phyloP scores from a whole-genome alignment of 2,329 filamentous ascomycete species.

The Pochonia chlamydosporia region DNA sequence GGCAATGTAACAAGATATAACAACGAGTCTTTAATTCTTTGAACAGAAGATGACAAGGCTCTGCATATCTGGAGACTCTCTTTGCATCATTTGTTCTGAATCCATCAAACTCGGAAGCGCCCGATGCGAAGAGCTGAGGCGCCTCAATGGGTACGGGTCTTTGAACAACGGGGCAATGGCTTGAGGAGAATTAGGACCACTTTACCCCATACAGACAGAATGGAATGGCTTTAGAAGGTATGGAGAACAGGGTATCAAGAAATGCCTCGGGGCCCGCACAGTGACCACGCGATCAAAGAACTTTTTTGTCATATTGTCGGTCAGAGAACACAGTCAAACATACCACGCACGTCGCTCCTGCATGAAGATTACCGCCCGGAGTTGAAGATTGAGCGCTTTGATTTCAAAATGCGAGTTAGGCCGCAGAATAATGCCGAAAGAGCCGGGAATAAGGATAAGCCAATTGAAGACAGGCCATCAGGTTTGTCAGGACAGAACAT shows the following conservation, averaged over 20 bases:
- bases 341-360: background rate
- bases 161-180: background rate
- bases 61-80: too few relatives aligned
- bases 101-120: too few relatives aligned
- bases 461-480: background rate
- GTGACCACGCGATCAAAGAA: background rate
- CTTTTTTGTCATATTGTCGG: background rate
- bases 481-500: background rate
- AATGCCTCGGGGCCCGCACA: background rate
- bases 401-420: background rate
- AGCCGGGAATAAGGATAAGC: background rate
- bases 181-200: background rate
- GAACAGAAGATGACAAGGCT: too few relatives aligned
- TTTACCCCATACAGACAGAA: background rate
- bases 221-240: background rate
- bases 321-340: background rate
- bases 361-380: too few relatives aligned
- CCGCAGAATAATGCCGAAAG: background rate
- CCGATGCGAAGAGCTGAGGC: too few relatives aligned
- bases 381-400: background rate
- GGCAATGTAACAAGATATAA: too few relatives aligned
- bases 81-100: too few relatives aligned
- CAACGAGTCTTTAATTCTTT: too few relatives aligned
- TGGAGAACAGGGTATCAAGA: background rate
- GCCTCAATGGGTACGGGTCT: background rate